These are phyloP conservation scores for Claviceps sp. DNA, from an alignment of 2,329 filamentous ascomycete species.

Conservation along the genomic window DNA sequence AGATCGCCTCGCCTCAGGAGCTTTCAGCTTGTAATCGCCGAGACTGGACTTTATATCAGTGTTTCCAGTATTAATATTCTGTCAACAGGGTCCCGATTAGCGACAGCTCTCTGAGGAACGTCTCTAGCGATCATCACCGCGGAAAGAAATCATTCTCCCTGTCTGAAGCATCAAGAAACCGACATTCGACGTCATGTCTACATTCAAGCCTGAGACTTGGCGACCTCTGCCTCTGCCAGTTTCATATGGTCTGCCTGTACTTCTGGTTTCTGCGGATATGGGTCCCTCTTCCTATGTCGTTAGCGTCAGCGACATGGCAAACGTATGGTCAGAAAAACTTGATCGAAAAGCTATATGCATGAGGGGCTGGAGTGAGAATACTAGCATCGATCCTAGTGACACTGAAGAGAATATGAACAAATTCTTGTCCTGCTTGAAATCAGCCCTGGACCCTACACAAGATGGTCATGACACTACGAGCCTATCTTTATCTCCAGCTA, in stretches of 20 bases:
- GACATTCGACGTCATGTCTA: slow-evolving; percentile 14
- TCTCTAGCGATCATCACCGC: not conserved
- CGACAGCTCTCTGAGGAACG: not conserved
- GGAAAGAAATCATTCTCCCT: not conserved
- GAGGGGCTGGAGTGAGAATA: slow-evolving; percentile 48
- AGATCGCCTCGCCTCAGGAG: not conserved
- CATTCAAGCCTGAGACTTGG: slow-evolving; percentile 23
- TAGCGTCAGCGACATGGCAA: slow-evolving; percentile 56
- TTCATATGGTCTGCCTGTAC: slow-evolving; percentile 36
- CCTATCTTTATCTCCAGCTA: slow-evolving; percentile 27
- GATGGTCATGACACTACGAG: slow-evolving; percentile 29
- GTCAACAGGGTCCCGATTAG: not conserved
- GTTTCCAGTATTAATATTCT: not conserved
- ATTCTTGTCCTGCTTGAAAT: slow-evolving; percentile 49
- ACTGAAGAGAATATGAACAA: slow-evolving; percentile 53
- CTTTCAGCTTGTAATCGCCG: slow-evolving; percentile 7
- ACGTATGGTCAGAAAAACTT: slow-evolving; percentile 58
- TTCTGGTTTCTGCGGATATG: slow-evolving; percentile 50
- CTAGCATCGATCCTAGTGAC: slow-evolving; percentile 60
- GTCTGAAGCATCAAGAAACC: not conserved
- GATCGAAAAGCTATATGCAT: slow-evolving; percentile 47
- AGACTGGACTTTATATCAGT: slow-evolving; percentile 6
- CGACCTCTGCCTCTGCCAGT: slow-evolving; percentile 20
- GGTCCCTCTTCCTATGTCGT: slow-evolving; percentile 45
- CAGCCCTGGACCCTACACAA: slow-evolving; percentile 34